Percentiles rank a stretch among this genome's conserved stretches.
These are phyloP conservation scores for Eremothecium coryli DNA, from an alignment of 1,139 yeast genomes.

Conservation along the genomic window DNA sequence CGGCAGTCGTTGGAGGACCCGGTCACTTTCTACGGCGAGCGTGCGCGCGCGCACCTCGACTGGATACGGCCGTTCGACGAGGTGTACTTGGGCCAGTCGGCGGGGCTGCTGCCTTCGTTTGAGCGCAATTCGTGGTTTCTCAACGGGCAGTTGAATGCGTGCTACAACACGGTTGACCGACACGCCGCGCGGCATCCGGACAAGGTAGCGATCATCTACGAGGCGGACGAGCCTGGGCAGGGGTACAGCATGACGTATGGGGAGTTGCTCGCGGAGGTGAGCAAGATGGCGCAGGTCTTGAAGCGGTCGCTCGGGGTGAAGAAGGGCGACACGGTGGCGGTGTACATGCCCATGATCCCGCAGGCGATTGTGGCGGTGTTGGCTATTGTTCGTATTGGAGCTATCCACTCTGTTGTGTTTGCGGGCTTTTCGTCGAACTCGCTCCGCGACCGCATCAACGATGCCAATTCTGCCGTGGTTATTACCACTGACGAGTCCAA, in stretches of 20 bases:
- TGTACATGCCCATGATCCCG: conserved; percentile 80
- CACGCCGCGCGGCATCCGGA: conserved; percentile 65
- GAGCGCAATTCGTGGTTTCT: conserved; percentile 68
- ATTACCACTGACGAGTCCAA: conserved; percentile 74
- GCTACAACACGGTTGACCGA: conserved; percentile 70
- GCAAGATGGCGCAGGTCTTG: conserved; percentile 61
- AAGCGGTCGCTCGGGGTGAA: conserved; percentile 52
- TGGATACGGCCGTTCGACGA: conserved; percentile 59
- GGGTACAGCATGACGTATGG: conserved; percentile 61
- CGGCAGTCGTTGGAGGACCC: conserved; percentile 64
- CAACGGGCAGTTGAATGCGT: conserved; percentile 68
- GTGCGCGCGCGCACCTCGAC: conserved; percentile 46
- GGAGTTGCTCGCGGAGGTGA: conserved; percentile 60
- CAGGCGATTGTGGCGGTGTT: conserved; percentile 65
- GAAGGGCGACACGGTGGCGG: conserved; percentile 81
- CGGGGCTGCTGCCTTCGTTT: conserved; percentile 39
- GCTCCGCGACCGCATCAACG: conserved; percentile 64
- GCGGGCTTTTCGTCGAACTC: conserved; percentile 78
- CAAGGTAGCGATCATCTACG: conserved; percentile 70
- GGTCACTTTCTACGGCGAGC: conserved; percentile 50
- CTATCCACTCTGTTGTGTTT: conserved; percentile 73
- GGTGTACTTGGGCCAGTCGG: conserved; percentile 46
- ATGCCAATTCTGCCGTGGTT: conserved; percentile 65
- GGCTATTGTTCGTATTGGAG: conserved; percentile 73
- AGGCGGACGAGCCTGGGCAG: conserved; percentile 65